Conservation (phyloP, 371 early-diverging fungal genomes). For the Circinella minor region DNA sequence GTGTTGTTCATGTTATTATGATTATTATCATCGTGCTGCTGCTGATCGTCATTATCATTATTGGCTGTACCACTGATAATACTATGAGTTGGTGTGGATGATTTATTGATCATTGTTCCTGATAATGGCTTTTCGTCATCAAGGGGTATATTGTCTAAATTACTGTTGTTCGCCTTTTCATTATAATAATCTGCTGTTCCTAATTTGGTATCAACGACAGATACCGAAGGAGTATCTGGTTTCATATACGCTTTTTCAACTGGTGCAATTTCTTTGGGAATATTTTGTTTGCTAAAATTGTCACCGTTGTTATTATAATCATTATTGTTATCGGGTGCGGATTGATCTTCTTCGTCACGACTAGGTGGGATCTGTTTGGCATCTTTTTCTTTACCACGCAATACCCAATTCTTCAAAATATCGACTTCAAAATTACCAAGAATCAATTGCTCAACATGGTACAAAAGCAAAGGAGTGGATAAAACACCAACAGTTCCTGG, state of each 20-base stretch:
- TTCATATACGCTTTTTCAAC: constrained; percentile 8
- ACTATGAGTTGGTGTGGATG: not conserved
- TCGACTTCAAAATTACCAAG: constrained; percentile 65
- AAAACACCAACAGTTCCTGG: constrained; percentile 58
- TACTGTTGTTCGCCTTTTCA: no score
- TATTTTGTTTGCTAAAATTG: not conserved
- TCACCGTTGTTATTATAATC: not conserved
- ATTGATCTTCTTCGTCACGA: constrained; percentile 23
- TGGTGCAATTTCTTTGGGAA: not conserved
- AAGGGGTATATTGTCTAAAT: constrained; percentile 6
- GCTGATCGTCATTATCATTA: not conserved
- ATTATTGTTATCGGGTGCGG: not conserved
- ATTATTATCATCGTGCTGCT: not conserved
- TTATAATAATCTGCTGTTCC: no score
- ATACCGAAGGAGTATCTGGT: not conserved
- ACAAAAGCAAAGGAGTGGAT: constrained; percentile 66
- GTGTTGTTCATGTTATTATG: not conserved
- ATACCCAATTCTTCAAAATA: constrained; percentile 60
- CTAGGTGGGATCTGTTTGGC: constrained; percentile 17
- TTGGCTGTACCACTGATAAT: not conserved
- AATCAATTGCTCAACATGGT: constrained; percentile 72
- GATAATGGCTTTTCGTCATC: constrained; percentile 1
- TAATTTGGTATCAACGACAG: not conserved
- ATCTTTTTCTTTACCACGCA: constrained; percentile 38
- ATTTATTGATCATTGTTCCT: constrained; percentile 4